Percentiles rank a stretch among this genome's conserved stretches.
Evolutionary conservation across 1,284 basidiomycete species (phyloP).

Genomic region (Cerrena zonata): DNA sequence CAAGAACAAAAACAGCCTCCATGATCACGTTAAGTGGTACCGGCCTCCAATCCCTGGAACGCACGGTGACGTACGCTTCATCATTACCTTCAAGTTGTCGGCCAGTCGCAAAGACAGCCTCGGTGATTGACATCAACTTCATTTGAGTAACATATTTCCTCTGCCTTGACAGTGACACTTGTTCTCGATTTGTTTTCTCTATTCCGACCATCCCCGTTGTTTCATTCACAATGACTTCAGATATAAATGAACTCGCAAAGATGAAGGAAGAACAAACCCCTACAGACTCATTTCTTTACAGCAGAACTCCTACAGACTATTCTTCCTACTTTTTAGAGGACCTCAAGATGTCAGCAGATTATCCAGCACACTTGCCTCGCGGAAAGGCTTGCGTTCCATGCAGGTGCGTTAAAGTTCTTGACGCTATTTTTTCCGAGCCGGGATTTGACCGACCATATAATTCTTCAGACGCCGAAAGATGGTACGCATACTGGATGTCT

Average conservation of each 20-base stretch:
- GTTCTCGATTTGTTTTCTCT: neutral
- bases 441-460: neutral
- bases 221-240: neutral
- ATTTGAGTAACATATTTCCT: neutral
- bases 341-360: slow-evolving; percentile 9
- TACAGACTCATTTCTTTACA: neutral
- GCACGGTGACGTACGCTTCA: neutral
- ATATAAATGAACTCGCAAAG: neutral
- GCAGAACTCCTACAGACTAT: neutral
- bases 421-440: neutral
- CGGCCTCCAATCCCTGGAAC: no score
- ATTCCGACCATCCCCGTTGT: neutral
- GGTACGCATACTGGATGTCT: slow-evolving; percentile 6
- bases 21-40: no score
- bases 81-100: neutral
- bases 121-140: neutral
- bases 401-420: no score
- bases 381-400: slow-evolving; percentile 17
- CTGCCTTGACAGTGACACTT: neutral
- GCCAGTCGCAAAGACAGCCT: neutral
- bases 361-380: slow-evolving; percentile 12
- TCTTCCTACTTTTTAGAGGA: neutral
- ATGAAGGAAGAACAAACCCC: neutral
- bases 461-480: slow-evolving; percentile 15
- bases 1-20: no score